phyloP scores from a whole-genome alignment of 441 rosid species.

The Isatis lusitanica region DNA sequence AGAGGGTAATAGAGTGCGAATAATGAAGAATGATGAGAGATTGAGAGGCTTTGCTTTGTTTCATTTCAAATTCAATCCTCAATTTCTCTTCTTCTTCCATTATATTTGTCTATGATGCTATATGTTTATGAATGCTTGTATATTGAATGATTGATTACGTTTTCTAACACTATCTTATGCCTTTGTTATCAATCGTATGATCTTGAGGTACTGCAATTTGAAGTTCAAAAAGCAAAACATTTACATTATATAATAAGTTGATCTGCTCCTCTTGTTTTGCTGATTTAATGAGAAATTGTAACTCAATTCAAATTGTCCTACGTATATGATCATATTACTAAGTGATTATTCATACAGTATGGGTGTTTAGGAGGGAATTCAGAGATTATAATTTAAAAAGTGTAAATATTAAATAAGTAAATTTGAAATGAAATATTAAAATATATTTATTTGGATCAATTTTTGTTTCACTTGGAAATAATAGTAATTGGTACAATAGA shows the following conservation, averaged over 20 bases:
- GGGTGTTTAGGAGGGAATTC: too few relatives aligned
- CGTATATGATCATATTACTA: too few relatives aligned
- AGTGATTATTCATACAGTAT: too few relatives aligned
- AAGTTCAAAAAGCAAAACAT: background rate
- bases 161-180: background rate
- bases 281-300: background rate
- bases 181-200: background rate
- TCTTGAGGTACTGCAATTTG: too few relatives aligned
- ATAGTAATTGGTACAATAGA: too few relatives aligned
- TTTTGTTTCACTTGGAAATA: too few relatives aligned
- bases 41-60: conserved; percentile 24
- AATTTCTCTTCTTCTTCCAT: background rate
- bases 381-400: too few relatives aligned
- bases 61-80: conserved; percentile 22
- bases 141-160: background rate
- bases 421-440: too few relatives aligned
- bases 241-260: background rate
- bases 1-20: conserved; percentile 38
- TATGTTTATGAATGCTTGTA: background rate
- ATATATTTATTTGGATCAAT: too few relatives aligned
- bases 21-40: conserved; percentile 37
- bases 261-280: background rate
- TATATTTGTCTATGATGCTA: background rate
- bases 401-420: too few relatives aligned
- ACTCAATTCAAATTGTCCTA: background rate